Conservation (phyloP, 2,329 filamentous ascomycete species). For the Sporothrix mexicana region DNA sequence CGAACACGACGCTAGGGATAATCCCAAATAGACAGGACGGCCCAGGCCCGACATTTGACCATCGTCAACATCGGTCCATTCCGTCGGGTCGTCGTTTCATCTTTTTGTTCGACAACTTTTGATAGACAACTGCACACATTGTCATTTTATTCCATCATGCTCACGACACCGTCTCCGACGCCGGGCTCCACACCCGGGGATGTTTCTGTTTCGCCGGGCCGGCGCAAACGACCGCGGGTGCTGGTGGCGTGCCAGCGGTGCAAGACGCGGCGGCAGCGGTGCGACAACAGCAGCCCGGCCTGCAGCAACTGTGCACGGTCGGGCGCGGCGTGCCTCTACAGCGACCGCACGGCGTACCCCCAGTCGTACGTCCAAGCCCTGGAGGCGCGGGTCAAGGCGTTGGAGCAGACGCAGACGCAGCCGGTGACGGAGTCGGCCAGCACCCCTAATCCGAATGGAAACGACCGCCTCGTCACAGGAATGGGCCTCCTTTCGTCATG, state of each 20-base stretch:
- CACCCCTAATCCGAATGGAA: background rate
- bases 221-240: constrained; percentile 29
- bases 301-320: constrained; percentile 33
- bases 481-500: constrained; percentile 34
- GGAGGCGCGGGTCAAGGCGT: constrained; percentile 21
- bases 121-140: too few species aligned
- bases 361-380: constrained; percentile 32
- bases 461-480: constrained; percentile 20
- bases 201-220: background rate
- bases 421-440: background rate
- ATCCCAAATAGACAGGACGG: background rate
- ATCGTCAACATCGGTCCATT: background rate
- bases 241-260: constrained; percentile 34
- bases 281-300: constrained; percentile 32
- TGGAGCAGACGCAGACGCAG: constrained; percentile 15
- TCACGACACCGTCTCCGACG: background rate
- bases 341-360: constrained; percentile 31
- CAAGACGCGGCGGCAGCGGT: constrained; percentile 33
- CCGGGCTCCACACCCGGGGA: background rate
- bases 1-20: too few species aligned
- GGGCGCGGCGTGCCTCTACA: constrained; percentile 25
- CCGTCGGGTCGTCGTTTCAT: too few species aligned
- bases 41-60: background rate
- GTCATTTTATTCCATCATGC: too few species aligned
- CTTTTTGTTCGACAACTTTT: too few species aligned